Evolutionary conservation across 345 rosid species (phyloP), one percentile per base, ranked within the genome.

Genomic region (Carallia brachiata): DNA sequence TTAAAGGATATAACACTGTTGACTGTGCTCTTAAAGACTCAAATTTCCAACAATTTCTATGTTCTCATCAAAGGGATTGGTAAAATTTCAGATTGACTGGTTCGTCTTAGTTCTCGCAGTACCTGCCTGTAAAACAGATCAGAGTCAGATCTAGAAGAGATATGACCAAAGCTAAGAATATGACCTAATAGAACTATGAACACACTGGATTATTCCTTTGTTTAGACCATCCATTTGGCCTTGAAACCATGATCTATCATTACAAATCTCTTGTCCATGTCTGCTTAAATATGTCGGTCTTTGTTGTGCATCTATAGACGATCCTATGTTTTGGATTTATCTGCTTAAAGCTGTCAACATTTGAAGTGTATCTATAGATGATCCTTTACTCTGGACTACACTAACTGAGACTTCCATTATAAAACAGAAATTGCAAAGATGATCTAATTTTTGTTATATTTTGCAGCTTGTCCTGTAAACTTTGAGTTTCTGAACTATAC

Each of bases 401-500:
- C 50, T 44, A 44, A 44, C 16, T 0, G 17, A 2, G 5, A 44
- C 50, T 62, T 61, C 28, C 19, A 50, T 37, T n/a, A 15, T 61
- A 48, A 31, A 58, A 18, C 44, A 47, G 34, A 39, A 30, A 19
- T 0, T 36, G 6, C 18, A 6, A 67, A 17, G n/a, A 63, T 31
- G 17, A 19, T 31, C n/a, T 28, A 18, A 78, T 73, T 23, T 63
- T 68, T 68, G 31, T 13, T 65, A 52, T 57, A 52, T 13, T 40
- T 27, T 36, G 67, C 79, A 75, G 79, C 57, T 44, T 75, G 79
- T 55, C 61, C 79, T 36, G 71, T 75, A 36, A 75, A 65, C 62
- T 75, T 75, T 52, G 79, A 75, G 63, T 65, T 70, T 61, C 66
- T 39, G 70, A 75, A 75, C 48, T 75, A 75, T 32, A 75, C 79